Evolutionary conservation across 495 filamentous ascomycete species (phyloP), one percentile per base, ranked within the genome.

Genomic region (Trichoderma asperelloides): DNA sequence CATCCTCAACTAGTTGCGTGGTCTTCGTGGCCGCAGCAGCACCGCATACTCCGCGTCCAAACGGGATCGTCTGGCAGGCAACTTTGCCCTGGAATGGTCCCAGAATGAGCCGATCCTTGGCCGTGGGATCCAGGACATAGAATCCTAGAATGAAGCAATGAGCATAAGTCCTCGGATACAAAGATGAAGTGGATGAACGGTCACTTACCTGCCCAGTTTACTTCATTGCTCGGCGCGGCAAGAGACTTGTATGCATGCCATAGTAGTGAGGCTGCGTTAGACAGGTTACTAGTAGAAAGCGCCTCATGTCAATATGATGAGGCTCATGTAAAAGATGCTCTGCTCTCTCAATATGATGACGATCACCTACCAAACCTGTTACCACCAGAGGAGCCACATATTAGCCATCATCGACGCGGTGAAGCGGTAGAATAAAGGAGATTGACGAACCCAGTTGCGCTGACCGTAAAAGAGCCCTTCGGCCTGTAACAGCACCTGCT

Each of bases 1-100:
- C 91, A 75, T 97, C 89, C 8, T 80, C 77, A 7, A 97, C 89
- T 3, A 96, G 71, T 65, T 93, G 84, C 3, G 88, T 94, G 64
- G 78, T 76, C 57, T 80, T 75, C 11, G 78, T 86, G 28, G 78
- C 72, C 0, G 91, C 93, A 2, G 91, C 93, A 0, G 89, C 79
- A 0, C 93, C 93, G 74, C 93, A 97, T 4, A 97, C 93, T 11
- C 93, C 93, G 28, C 84, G 83, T 0, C 89, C 87, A 69, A 95
- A 90, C 6, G 81, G 76, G 71, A 96, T 96, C 67, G 86, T 88
- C 77, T 96, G 92, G 74, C 92, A 97, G 2, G 93, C 91, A 9
- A 92, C 88, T 69, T 92, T 89, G 55, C 93, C 93, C 63, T 93
- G 88, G 80, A 96, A 96, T 5, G 93, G 93, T 0, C 91, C 93